phyloP scores from a whole-genome alignment of 192 early-diverging fungal genomes.

The Umbelopsis sp. region DNA sequence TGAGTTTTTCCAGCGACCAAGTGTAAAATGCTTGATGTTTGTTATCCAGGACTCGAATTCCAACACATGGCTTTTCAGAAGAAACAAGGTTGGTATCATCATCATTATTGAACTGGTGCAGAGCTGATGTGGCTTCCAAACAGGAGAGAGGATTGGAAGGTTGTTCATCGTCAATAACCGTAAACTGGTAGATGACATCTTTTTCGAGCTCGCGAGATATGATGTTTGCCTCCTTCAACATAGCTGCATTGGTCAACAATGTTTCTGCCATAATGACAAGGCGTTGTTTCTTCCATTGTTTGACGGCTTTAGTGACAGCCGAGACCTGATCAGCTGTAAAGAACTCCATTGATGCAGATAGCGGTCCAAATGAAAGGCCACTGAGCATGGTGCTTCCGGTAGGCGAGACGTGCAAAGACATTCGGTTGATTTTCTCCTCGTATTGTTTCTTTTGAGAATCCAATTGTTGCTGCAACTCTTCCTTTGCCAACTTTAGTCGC shows the following conservation, averaged over 20 bases:
- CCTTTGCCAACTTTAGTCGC: conserved; percentile 48
- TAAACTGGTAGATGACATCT: conserved; percentile 82
- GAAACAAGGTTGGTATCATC: conserved; percentile 47
- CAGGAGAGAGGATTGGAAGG: conserved; percentile 51
- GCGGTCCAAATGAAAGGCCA: background rate
- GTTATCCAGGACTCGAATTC: conserved; percentile 56
- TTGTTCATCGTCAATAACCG: conserved; percentile 66
- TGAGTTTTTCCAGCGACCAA: conserved; percentile 45
- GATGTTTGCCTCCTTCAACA: conserved; percentile 91
- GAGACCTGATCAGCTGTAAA: conserved; percentile 48
- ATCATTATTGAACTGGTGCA: conserved; percentile 50
- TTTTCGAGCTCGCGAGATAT: conserved; percentile 84
- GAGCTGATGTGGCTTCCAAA: conserved; percentile 51
- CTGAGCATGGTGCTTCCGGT: conserved; percentile 15
- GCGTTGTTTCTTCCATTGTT: conserved; percentile 55
- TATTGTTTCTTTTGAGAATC: conserved; percentile 55
- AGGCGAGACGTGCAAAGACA: conserved; percentile 40
- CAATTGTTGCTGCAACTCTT: conserved; percentile 52
- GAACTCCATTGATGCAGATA: conserved; percentile 39
- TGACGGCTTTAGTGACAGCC: conserved; percentile 40
- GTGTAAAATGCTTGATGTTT: conserved; percentile 55
- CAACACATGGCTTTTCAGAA: conserved; percentile 52
- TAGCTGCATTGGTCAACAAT: conserved; percentile 66
- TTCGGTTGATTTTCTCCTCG: conserved; percentile 53
- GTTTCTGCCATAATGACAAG: conserved; percentile 64